These are phyloP conservation scores for Entonaema liquescens DNA, from an alignment of 495 filamentous ascomycete species.

Conservation along the genomic window DNA sequence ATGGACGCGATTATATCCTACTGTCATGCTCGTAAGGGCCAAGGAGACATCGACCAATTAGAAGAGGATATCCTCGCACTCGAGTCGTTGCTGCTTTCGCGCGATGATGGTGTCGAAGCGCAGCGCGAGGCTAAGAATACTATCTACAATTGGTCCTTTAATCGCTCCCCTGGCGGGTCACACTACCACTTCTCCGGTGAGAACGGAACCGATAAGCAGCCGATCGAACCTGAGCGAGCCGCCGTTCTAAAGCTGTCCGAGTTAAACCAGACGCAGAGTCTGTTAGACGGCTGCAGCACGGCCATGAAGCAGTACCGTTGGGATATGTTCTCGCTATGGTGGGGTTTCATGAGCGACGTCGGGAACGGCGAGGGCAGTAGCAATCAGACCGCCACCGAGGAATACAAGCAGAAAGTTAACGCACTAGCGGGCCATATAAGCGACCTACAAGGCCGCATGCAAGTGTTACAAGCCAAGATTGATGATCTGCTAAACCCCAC, in stretches of 20 bases:
- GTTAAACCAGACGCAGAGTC: slow-evolving; percentile 40
- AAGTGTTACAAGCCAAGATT: not conserved
- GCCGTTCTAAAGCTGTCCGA: slow-evolving; percentile 24
- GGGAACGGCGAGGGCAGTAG: not conserved
- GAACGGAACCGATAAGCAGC: slow-evolving; percentile 6
- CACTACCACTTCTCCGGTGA: slow-evolving; percentile 39
- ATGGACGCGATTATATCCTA: slow-evolving; percentile 57
- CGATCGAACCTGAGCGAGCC: slow-evolving; percentile 10
- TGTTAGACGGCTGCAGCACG: slow-evolving; percentile 29
- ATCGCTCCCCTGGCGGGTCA: slow-evolving; percentile 38
- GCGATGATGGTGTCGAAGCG: slow-evolving; percentile 50
- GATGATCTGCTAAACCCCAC: not conserved
- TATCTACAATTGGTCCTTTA: slow-evolving; percentile 48
- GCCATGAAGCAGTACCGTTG: slow-evolving; percentile 38
- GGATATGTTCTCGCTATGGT: slow-evolving; percentile 55
- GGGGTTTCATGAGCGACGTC: slow-evolving; percentile 41
- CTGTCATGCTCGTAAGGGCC: slow-evolving; percentile 27
- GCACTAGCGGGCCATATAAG: not conserved
- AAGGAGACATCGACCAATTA: slow-evolving; percentile 26
- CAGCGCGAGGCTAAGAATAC: slow-evolving; percentile 46
- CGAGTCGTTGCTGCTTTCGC: slow-evolving; percentile 40
- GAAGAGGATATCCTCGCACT: slow-evolving; percentile 39
- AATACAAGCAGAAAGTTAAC: not conserved
- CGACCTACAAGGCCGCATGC: not conserved
- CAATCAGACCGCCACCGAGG: not conserved